Percentiles rank a stretch among this genome's conserved stretches.
Evolutionary conservation across 345 rosid species (phyloP).

Genomic region (Murraya koenigii): DNA sequence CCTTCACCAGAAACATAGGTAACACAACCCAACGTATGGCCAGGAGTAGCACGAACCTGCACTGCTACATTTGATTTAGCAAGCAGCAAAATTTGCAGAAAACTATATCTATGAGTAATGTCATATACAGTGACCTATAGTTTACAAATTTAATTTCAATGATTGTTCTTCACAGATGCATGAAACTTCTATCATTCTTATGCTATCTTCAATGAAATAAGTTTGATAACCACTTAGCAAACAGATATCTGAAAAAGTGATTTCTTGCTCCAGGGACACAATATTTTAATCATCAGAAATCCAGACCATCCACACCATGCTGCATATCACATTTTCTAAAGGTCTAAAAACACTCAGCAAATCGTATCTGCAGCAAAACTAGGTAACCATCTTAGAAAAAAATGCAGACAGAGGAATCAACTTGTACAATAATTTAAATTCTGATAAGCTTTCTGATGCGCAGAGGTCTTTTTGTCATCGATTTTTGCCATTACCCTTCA

Average conservation of each 20-base stretch:
- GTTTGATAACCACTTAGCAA: not conserved
- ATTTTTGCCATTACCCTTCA: too few species aligned
- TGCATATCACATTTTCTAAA: not conserved
- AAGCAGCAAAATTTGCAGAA: not conserved
- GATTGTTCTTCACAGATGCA: not conserved
- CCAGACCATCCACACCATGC: not conserved
- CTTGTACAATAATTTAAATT: not conserved
- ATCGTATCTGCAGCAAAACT: not conserved
- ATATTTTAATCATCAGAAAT: not conserved
- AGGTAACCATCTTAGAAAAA: not conserved
- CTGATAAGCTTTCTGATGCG: not conserved
- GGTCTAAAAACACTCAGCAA: not conserved
- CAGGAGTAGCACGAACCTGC: constrained; percentile 90
- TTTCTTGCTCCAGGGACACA: not conserved
- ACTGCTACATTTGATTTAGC: constrained; percentile 8
- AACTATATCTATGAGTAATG: not conserved
- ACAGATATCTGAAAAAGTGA: not conserved
- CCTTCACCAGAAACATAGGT: constrained; percentile 93
- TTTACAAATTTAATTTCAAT: not conserved
- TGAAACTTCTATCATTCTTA: not conserved
- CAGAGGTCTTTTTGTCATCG: not conserved
- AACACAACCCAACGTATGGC: constrained; percentile 89
- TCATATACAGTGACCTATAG: not conserved
- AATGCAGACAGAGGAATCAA: not conserved
- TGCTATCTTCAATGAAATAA: not conserved